Base-by-base conservation (phyloP, 441 rosid genomes). In the Populus hybrid region DNA sequence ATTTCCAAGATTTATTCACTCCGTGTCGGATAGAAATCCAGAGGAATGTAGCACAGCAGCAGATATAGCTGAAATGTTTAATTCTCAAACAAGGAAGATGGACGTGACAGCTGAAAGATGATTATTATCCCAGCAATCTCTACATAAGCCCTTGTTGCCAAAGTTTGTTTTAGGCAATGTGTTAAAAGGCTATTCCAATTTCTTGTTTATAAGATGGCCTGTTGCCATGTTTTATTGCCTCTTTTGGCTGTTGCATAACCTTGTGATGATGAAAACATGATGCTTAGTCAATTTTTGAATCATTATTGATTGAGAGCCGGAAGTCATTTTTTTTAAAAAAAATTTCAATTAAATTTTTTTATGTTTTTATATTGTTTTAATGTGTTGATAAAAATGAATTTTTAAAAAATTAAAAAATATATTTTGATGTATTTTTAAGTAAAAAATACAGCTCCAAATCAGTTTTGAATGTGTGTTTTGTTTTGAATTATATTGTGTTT, bases 41-140 rank as follows among this genome's bases (percentile, higher is more conserved):
- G 97, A 93, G 81, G 97, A 94, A 61, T 94, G 99, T 70, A 93
- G 92, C 85, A 85, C 92, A 6, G 87, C 95, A 18, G 83, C 80
- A 35, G 97, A 91, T 74, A 75, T 92, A 18, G 95, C 94, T 8
- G 92, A 90, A 73, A 86, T 92, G 93, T 94, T 91, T 74, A 87
- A 80, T 75, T 83, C 91, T 53, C 99, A 93, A 81, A 89, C 90
- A 14, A 84, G 95, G 76, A 93, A 90, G 82, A 90, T 89, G 93
- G 85, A 90, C 64, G 84, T 91, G 75, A 81, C 78, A 0, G 70
- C 75, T 64, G 76, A 85, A 42, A 71, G 70, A 46, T 89, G 79
- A 87, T 40, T 69, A 12, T 32, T 5, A n/a, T 57, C 65, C 42
- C 20, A 23, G 28, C n/a, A 8, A 67, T 21, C 21, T 0, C 63